Evolutionary conservation across 768 basidiomycete species (phyloP), one percentile per base, ranked within the genome.

Genomic region (Baorangia bicolor): DNA sequence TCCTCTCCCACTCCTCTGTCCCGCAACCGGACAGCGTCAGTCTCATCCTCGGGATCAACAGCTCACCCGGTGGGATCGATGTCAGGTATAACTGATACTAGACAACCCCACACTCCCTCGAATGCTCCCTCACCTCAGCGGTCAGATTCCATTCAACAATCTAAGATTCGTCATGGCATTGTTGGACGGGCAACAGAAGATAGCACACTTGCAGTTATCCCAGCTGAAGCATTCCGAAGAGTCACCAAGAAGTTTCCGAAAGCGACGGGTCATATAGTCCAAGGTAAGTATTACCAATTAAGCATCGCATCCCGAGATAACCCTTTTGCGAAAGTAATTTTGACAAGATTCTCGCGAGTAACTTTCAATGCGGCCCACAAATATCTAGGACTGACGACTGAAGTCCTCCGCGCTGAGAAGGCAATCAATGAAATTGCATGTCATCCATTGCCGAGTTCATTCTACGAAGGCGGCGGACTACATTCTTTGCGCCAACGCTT

Each of bases 361-460:
- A 99, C 97, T 0, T 98, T 99, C 77, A 92, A 89, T 67, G 97
- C 96, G 11, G 95, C 97, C 0, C 97, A 98, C 72, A 90, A 89
- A 65, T 99, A 97, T 69, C 84, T 99, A 7, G 97, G 97, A 7
- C 70, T 99, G 50, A 99, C 97, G 0, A 85, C 87, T 18, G 97
- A 99, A 72, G 92, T 98, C 5, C 85, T 99, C 34, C 86, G 94
- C 33, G 96, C 97, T 2, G 97, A 99, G 74, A 93, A 97, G 67
- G 90, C 92, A 0, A 96, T 99, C 69, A 99, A 99, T 64, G 90
- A 95, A 57, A 88, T 98, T 57, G 96, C 97, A 16, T 95, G 94
- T 49, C 93, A 98, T 70, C 97, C 97, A 2, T 78, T 99, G 0
- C 95, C 97, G 0, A 74, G 82, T 14, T 85, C 87, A 0, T 99